Evolutionary conservation across 495 filamentous ascomycete species (phyloP).

Genomic region (Apodospora peruviana): DNA sequence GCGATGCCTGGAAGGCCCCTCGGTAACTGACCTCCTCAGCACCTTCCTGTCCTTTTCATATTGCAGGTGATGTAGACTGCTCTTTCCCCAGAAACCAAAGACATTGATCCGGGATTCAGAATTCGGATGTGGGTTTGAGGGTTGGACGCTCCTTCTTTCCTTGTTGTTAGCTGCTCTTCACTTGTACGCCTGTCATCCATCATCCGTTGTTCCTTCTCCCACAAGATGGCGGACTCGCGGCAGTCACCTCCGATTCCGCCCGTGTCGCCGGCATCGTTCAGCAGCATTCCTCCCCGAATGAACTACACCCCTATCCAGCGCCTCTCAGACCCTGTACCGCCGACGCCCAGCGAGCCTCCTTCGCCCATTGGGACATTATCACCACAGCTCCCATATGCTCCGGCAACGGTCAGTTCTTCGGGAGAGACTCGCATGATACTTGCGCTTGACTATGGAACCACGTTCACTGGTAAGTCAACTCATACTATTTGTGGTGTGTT

Average conservation of each 20-base stretch:
- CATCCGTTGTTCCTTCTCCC: too few species aligned
- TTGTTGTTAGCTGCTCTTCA: too few species aligned
- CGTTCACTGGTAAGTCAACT: constrained; percentile 19
- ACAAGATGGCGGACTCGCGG: neutral
- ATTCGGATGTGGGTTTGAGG: too few species aligned
- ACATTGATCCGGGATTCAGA: too few species aligned
- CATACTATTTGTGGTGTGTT: neutral
- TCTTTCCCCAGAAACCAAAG: too few species aligned
- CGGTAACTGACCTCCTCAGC: too few species aligned
- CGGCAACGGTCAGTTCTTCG: neutral
- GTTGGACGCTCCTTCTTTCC: too few species aligned
- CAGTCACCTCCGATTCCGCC: neutral
- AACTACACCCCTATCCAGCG: neutral
- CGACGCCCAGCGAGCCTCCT: neutral
- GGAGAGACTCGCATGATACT: constrained; percentile 20
- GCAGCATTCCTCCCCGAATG: neutral
- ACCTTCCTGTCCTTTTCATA: too few species aligned
- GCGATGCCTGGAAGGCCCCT: too few species aligned
- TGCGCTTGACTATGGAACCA: constrained; percentile 34
- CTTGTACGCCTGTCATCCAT: too few species aligned
- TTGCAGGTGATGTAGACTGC: too few species aligned
- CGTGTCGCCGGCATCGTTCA: neutral
- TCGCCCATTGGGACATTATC: neutral
- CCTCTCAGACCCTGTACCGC: neutral
- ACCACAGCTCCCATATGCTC: neutral